Evolutionary conservation across 257 asterid genomes (phyloP), one percentile per base, ranked within the genome.

Genomic region (Jaltomata sinuosa): DNA sequence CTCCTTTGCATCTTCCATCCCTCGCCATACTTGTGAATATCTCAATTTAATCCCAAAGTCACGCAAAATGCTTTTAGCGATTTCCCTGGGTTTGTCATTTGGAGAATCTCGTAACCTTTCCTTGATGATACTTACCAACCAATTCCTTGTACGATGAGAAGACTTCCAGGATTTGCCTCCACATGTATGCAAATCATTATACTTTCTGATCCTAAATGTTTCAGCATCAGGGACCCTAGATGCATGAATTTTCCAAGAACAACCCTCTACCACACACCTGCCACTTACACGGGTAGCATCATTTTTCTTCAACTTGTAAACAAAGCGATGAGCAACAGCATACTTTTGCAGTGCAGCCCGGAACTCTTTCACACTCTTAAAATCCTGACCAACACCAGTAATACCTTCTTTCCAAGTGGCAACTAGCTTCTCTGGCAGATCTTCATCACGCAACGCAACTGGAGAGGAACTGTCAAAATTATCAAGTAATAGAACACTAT

Each of bases 161-260:
- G 96, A 91, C 91, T 92, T 94, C 98, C 97, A 93, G 68, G 98
- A 89, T 85, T 93, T 93, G 67, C 94, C 94, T 55, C 87, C 97
- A 87, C 98, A 94, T 25, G 95, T 92, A 85, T 95, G 99, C 36
- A 88, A 80, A 88, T 86, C 87, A 86, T 91, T 90, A 78, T 91
- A 88, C 92, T 90, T 95, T 86, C 92, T 94, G 57, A 95, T 91
- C 92, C 89, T 87, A 88, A 93, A 95, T 29, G 91, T 87, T 82
- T 87, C 90, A 86, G 93, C 87, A 76, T 89, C 85, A 57, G 95
- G 91, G 82, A 92, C 94, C 98, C 93, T 91, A 40, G 98, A 92
- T 83, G 99, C 99, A 84, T 93, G 97, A 50, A 95, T 92, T 84
- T 89, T 93, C 99, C 99, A 95, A 36, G 94, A 89, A 88, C 99